Conservation (phyloP, 495 filamentous ascomycete genomes). For the Lophium mytilinum region DNA sequence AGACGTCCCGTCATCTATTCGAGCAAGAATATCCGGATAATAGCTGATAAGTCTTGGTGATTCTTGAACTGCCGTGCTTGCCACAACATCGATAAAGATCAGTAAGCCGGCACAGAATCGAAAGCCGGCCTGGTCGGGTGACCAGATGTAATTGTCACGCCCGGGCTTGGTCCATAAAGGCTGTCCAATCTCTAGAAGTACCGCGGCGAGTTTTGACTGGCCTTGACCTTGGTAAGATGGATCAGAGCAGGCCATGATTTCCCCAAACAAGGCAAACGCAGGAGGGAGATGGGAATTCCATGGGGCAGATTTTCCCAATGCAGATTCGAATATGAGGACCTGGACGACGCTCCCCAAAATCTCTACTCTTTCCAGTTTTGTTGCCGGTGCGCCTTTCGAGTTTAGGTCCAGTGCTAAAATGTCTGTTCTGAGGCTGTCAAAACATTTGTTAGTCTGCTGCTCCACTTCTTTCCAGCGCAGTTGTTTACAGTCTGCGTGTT, state of each 20-base stretch:
- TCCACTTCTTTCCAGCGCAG: neutral
- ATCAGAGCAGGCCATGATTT: neutral
- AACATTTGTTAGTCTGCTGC: constrained; percentile 3
- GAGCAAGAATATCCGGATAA: constrained; percentile 1
- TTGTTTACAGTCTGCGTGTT: neutral
- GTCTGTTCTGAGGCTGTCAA: neutral
- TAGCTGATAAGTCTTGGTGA: neutral
- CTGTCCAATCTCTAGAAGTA: neutral
- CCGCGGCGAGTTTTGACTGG: neutral
- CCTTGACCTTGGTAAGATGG: neutral
- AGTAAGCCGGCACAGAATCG: constrained; percentile 2
- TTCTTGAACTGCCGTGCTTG: constrained; percentile 1
- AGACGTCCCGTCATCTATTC: neutral
- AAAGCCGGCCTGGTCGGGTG: constrained; percentile 3
- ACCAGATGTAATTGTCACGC: constrained; percentile 1
- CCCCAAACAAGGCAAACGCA: constrained; percentile 1
- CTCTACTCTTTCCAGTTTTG: neutral
- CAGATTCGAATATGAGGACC: constrained; percentile 1
- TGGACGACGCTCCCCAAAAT: constrained; percentile 3
- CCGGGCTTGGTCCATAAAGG: constrained; percentile 1
- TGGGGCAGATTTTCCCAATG: neutral
- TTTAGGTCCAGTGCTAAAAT: neutral
- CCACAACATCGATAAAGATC: constrained; percentile 4
- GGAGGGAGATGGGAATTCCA: constrained; percentile 6
- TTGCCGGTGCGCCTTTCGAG: neutral